These are phyloP conservation scores for Leccinum longicurvipes DNA, from an alignment of 768 basidiomycete genomes.

Conservation along the genomic window DNA sequence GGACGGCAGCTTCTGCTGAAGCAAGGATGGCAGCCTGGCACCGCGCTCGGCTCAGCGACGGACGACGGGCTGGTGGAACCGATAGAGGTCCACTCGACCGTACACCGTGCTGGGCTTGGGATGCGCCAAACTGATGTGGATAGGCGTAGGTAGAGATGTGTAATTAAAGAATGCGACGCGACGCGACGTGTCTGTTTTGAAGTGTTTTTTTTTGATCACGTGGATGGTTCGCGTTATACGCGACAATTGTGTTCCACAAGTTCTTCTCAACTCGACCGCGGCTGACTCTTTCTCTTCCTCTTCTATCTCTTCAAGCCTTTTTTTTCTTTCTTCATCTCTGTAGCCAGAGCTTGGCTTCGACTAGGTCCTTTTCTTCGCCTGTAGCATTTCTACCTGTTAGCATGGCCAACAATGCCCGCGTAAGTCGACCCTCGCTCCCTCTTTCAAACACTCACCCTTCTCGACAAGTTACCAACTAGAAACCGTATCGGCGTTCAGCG, in stretches of 20 bases:
- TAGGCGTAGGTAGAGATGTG: conserved; percentile 21
- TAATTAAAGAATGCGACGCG: background rate
- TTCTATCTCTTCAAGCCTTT: conserved; percentile 17
- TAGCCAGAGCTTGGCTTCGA: conserved; percentile 7
- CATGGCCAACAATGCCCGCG: conserved; percentile 64
- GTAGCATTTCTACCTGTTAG: conserved; percentile 27
- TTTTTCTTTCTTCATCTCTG: conserved; percentile 13
- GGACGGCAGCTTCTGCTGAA: conserved; percentile 67
- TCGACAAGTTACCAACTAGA: conserved; percentile 61
- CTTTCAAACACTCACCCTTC: conserved; percentile 3
- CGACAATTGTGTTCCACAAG: conserved; percentile 28
- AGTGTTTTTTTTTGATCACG: conserved; percentile 35
- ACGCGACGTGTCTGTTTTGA: conserved; percentile 37
- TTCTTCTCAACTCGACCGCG: conserved; percentile 29
- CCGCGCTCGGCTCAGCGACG: conserved; percentile 27
- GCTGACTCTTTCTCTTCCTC: conserved; percentile 36
- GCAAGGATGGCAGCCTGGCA: conserved; percentile 76
- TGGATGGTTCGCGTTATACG: conserved; percentile 38
- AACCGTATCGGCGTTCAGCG: conserved; percentile 62
- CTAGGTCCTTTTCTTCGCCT: conserved; percentile 14
- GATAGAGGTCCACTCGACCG: conserved; percentile 43
- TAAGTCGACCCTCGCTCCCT: conserved; percentile 31
- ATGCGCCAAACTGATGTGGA: conserved; percentile 23
- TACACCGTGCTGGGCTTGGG: conserved; percentile 57
- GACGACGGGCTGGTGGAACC: conserved; percentile 52